Percentiles rank a stretch among this genome's conserved stretches.
These are phyloP conservation scores for Ganoderma meredithae DNA, from an alignment of 1,284 basidiomycete genomes.

Conservation along the genomic window DNA sequence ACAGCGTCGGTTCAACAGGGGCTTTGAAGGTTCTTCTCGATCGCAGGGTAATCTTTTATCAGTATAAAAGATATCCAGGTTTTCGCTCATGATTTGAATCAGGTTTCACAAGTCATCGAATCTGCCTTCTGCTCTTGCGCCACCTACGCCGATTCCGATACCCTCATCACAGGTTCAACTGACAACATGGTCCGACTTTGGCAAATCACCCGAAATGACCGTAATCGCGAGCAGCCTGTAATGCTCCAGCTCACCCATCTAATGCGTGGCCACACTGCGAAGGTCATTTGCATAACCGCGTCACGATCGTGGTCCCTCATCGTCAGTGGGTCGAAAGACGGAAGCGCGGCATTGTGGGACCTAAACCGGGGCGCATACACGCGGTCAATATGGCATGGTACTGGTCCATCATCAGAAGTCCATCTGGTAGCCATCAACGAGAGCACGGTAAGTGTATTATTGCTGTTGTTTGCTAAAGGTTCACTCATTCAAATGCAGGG, in stretches of 20 bases:
- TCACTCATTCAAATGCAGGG: conserved; percentile 55
- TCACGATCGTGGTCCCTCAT: conserved; percentile 86
- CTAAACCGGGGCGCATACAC: conserved; percentile 84
- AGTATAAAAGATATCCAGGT: conserved; percentile 17
- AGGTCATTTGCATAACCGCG: conserved; percentile 75
- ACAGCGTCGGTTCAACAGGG: conserved; percentile 46
- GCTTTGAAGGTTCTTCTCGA: conserved; percentile 70
- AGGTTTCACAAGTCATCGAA: conserved; percentile 82
- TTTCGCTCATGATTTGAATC: background rate
- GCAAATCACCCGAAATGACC: conserved; percentile 56
- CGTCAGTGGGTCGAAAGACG: conserved; percentile 87
- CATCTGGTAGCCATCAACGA: conserved; percentile 84
- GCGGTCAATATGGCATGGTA: conserved; percentile 75
- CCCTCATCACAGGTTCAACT: conserved; percentile 78
- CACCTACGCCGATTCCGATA: conserved; percentile 74
- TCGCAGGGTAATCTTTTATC: conserved; percentile 54
- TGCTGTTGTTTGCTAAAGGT: too few relatives aligned
- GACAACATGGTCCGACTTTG: conserved; percentile 85
- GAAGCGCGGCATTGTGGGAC: conserved; percentile 91
- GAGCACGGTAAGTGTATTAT: conserved; percentile 67
- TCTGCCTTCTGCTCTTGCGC: conserved; percentile 78
- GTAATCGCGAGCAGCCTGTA: conserved; percentile 36
- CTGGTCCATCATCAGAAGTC: conserved; percentile 56
- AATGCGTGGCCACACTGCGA: conserved; percentile 78
- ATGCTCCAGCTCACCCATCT: conserved; percentile 67